phyloP scores from a whole-genome alignment of 257 asterid species.

The Avicennia marina region DNA sequence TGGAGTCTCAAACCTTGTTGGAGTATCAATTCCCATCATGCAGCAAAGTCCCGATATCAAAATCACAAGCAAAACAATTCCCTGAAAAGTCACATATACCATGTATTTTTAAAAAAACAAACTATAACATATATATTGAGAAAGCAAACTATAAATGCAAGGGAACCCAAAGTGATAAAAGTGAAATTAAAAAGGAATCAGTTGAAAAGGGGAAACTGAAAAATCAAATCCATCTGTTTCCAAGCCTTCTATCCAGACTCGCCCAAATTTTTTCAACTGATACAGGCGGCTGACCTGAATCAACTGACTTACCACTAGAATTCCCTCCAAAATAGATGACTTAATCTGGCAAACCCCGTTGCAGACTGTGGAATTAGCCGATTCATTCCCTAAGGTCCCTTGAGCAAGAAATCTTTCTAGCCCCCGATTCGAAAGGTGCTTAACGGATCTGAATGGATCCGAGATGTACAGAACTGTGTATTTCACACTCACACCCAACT shows the following conservation, averaged over 20 bases:
- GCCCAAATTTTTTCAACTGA: conserved; percentile 12
- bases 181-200: background rate
- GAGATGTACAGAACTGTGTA: conserved; percentile 71
- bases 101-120: background rate
- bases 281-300: conserved; percentile 3
- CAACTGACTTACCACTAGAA: conserved; percentile 68
- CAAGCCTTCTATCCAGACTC: background rate
- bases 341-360: conserved; percentile 91
- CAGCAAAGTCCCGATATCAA: conserved; percentile 96
- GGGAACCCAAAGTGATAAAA: background rate
- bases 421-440: conserved; percentile 37
- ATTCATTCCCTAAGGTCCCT: conserved; percentile 45
- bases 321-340: conserved; percentile 86
- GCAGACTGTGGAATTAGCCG: conserved; percentile 48
- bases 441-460: conserved; percentile 58
- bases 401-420: conserved; percentile 88
- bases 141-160: conserved; percentile 1
- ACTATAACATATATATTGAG: background rate
- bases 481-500: conserved; percentile 63
- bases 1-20: conserved; percentile 90
- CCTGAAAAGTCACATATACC: conserved; percentile 46
- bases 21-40: conserved; percentile 98
- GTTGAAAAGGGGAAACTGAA: background rate
- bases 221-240: background rate
- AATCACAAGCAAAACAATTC: conserved; percentile 76